Conservation (phyloP, 768 basidiomycete genomes). For the Roridomyces roridus region DNA sequence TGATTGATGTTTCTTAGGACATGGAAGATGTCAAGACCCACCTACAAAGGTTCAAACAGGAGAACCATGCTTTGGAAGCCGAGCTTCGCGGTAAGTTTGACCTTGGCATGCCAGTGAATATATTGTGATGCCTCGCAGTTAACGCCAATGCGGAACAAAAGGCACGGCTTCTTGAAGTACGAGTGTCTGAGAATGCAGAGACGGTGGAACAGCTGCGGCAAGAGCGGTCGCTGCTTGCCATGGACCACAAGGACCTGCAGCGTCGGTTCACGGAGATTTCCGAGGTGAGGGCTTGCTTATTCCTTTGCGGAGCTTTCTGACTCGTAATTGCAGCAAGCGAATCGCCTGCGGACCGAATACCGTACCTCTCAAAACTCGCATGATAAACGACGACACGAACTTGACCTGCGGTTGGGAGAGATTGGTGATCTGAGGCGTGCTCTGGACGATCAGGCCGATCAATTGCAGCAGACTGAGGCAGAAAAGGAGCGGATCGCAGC, state of each 20-base stretch:
- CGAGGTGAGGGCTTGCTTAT: slow-evolving; percentile 55
- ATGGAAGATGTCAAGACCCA: slow-evolving; percentile 80
- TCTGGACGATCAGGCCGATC: slow-evolving; percentile 62
- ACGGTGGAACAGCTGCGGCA: slow-evolving; percentile 78
- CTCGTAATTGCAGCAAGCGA: slow-evolving; percentile 53
- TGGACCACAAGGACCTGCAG: slow-evolving; percentile 78
- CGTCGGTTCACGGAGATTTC: slow-evolving; percentile 67
- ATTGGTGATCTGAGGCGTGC: slow-evolving; percentile 79
- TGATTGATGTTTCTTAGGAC: slow-evolving; percentile 53
- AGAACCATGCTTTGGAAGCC: slow-evolving; percentile 74
- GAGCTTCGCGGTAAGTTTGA: slow-evolving; percentile 68
- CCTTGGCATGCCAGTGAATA: background rate
- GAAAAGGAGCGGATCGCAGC: slow-evolving; percentile 67
- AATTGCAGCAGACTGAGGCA: slow-evolving; percentile 66
- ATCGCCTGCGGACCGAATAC: slow-evolving; percentile 68
- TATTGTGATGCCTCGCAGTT: slow-evolving; percentile 41
- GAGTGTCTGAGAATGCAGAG: slow-evolving; percentile 70
- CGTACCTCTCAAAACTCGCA: slow-evolving; percentile 68
- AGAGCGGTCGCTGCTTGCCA: slow-evolving; percentile 72
- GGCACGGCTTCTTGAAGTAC: slow-evolving; percentile 68
- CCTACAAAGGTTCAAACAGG: slow-evolving; percentile 70
- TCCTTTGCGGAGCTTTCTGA: background rate
- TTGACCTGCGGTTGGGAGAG: slow-evolving; percentile 74
- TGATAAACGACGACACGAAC: slow-evolving; percentile 72
- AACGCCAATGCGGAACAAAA: slow-evolving; percentile 77